These are phyloP conservation scores for Nephelium lappaceum DNA, from an alignment of 345 rosid species.

Conservation along the genomic window DNA sequence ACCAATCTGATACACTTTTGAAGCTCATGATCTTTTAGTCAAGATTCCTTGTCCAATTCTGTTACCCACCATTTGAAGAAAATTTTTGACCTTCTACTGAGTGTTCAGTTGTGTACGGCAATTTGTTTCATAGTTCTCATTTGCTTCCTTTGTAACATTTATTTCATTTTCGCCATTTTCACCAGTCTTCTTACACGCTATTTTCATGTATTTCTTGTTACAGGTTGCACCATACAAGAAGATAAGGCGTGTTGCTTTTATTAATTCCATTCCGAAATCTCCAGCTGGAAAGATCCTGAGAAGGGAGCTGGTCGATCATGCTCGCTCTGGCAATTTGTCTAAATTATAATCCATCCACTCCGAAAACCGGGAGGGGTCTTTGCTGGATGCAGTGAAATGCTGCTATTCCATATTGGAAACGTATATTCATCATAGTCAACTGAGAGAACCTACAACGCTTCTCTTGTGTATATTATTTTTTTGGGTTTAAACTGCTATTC, in stretches of 20 bases:
- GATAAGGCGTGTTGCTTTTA: conserved; percentile 77
- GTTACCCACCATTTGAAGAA: too few relatives aligned
- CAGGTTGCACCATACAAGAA: conserved; percentile 96
- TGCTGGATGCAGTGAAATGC: neutral
- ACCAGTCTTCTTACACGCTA: neutral
- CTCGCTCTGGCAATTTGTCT: conserved; percentile 40
- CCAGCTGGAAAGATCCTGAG: conserved; percentile 86
- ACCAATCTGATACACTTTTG: neutral
- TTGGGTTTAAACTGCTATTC: neutral
- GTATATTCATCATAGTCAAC: neutral
- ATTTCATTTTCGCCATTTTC: neutral
- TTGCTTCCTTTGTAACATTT: too few relatives aligned
- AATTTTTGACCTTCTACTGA: too few relatives aligned
- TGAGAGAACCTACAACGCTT: too few relatives aligned
- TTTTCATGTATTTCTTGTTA: conserved; percentile 11
- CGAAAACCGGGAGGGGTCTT: neutral
- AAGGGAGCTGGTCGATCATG: conserved; percentile 56
- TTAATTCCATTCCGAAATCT: conserved; percentile 65
- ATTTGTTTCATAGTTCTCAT: too few relatives aligned
- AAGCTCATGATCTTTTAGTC: too few relatives aligned
- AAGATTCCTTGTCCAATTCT: neutral
- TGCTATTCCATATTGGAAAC: neutral
- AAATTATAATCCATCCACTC: conserved; percentile 35
- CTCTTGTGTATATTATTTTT: too few relatives aligned
- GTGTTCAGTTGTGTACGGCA: too few relatives aligned